Evolutionary conservation across 139 green algal genomes (phyloP).

Genomic region (Picochlorum costavermella): DNA sequence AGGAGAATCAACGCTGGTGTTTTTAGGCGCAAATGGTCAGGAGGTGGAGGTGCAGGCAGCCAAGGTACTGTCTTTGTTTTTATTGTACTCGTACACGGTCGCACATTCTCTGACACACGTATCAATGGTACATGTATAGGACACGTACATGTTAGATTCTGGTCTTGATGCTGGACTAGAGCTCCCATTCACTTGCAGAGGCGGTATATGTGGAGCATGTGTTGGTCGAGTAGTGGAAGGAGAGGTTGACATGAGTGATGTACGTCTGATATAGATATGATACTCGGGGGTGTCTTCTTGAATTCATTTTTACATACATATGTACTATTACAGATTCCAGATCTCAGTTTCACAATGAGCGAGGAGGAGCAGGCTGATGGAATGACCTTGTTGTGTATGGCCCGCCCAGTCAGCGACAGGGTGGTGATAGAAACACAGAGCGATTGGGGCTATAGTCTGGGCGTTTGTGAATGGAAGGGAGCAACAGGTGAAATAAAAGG

Average conservation of each 20-base stretch:
- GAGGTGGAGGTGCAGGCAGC: slow-evolving; percentile 36
- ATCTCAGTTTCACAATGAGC: slow-evolving; percentile 76
- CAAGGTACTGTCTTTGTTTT: slow-evolving; percentile 16
- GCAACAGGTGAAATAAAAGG: slow-evolving; percentile 60
- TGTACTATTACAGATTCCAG: slow-evolving; percentile 43
- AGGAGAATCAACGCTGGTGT: slow-evolving; percentile 50
- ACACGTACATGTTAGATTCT: slow-evolving; percentile 81
- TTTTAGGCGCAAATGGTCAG: slow-evolving; percentile 52
- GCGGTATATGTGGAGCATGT: slow-evolving; percentile 66
- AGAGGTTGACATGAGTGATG: slow-evolving; percentile 67
- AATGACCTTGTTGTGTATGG: slow-evolving; percentile 86
- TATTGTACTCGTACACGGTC: neutral
- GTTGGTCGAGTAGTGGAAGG: slow-evolving; percentile 65
- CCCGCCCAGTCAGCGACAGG: slow-evolving; percentile 54
- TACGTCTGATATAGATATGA: slow-evolving; percentile 15
- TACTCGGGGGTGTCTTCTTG: neutral
- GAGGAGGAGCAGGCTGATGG: slow-evolving; percentile 74
- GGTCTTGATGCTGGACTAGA: slow-evolving; percentile 76
- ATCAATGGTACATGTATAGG: slow-evolving; percentile 35
- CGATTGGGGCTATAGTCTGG: slow-evolving; percentile 86
- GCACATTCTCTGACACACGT: neutral
- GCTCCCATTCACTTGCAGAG: slow-evolving; percentile 82
- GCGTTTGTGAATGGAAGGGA: slow-evolving; percentile 78
- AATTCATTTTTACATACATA: neutral
- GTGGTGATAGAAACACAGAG: slow-evolving; percentile 75